Base-by-base conservation (phyloP, 179 eudicot genomes). In the Nepenthes alata region DNA sequence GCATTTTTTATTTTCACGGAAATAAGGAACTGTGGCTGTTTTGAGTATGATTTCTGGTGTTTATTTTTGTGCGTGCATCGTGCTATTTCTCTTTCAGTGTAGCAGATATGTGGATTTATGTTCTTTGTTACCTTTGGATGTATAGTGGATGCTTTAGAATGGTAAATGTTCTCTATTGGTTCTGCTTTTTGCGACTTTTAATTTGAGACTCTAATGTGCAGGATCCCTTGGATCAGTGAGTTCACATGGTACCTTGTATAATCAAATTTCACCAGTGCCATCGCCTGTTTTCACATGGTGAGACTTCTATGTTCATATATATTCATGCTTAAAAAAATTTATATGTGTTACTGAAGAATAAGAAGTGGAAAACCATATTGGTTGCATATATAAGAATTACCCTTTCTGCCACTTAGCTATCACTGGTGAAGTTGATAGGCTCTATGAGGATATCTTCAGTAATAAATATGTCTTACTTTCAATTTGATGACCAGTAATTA, bases 181-280 rank as follows among this genome's bases (percentile, higher is more conserved):
- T 62, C 16, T 65, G 3, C 35, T 65, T 58, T 70, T 59, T 70
- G 49, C 15, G 57, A 55, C 39, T 58, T 6, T 60, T 12, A 57
- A 35, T 66, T 52, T 61, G 39, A 47, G 57, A 57, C 45, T 6
- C 44, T 11, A 36, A 35, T 35, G 34, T 52, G 47, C 81, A 91
- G 96, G 95, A 56, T 89, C 88, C 59, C 96, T 91, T 59, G 98
- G 98, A 75, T 82, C 95, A 51, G 61, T 89, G 95, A 86, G 91
- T 63, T 84, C 88, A 59, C 65, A 38, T 69, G 96, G 98, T 72
- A 85, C 96, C 35, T 72, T 91, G 80, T 89, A 91, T 74, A 86
- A 75, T 58, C 79, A 84, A 55, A 65, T 47, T 58, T 72, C 75
- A 64, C 62, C 78, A 64, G 48, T 36, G 45, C 71, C 80, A 47